A percentile compares a stretch with the other conserved stretches of the same genome.
These are phyloP conservation scores for Starmerella asiatica DNA, from an alignment of 805 yeast species.

Conservation along the genomic window DNA sequence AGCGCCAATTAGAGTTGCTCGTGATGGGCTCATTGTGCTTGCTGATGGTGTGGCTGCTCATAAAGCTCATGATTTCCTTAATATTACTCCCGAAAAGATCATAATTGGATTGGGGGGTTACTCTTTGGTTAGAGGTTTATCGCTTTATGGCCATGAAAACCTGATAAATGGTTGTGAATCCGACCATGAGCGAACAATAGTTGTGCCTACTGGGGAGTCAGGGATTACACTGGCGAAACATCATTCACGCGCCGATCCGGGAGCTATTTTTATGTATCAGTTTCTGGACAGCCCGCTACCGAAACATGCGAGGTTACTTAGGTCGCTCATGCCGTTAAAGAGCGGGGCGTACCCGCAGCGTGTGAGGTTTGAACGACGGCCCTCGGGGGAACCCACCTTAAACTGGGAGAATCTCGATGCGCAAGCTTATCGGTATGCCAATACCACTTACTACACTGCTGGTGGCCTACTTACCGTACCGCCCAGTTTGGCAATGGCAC, in stretches of 20 bases:
- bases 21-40: slow-evolving; percentile 31
- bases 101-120: slow-evolving; percentile 47
- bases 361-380: slow-evolving; percentile 34
- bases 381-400: slow-evolving; percentile 28
- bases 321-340: slow-evolving; percentile 29
- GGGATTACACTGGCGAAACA: neutral
- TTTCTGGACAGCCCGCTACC: slow-evolving; percentile 37
- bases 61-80: slow-evolving; percentile 20
- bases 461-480: slow-evolving; percentile 54
- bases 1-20: slow-evolving; percentile 25
- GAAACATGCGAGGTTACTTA: slow-evolving; percentile 23
- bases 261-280: slow-evolving; percentile 42
- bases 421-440: slow-evolving; percentile 38
- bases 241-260: neutral
- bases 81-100: slow-evolving; percentile 44
- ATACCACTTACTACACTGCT: slow-evolving; percentile 52
- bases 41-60: slow-evolving; percentile 5
- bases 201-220: slow-evolving; percentile 31
- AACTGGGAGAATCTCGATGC: slow-evolving; percentile 44
- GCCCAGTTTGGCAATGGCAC: slow-evolving; percentile 44
- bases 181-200: slow-evolving; percentile 36
- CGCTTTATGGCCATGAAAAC: slow-evolving; percentile 42
- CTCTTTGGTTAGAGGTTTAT: slow-evolving; percentile 54
- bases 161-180: slow-evolving; percentile 41
- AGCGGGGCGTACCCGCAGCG: slow-evolving; percentile 54